Evolutionary conservation across 805 yeast genomes (phyloP), one percentile per base, ranked within the genome.

Genomic region (Candida manassasensis): DNA sequence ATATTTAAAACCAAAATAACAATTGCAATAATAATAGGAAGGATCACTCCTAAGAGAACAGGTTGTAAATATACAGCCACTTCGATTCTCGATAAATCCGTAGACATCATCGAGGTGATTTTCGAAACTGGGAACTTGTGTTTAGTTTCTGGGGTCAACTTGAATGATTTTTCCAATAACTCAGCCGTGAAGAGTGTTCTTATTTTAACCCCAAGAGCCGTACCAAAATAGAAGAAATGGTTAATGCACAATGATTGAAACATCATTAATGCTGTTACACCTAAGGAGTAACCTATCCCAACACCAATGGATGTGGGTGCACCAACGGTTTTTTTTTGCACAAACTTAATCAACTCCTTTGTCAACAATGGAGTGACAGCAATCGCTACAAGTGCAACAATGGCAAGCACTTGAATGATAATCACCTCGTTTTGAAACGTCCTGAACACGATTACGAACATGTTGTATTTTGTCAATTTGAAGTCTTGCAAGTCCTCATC

Each of bases 31-130:
- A 71, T 67, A 31, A 82, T 57, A 2, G 83, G 69, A 4, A 81
- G 61, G 0, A 87, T 86, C 48, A 83, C 70, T 13, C 76, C 63
- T 45, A 79, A 52, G 12, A 79, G 48, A 44, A 78, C 72, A 3
- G 82, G 81, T 43, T 77, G 74, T 41, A 76, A 79, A 6, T 73
- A 72, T 8, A 77, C 53, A 4, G 86, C 85, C 37, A 81, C 66
- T 53, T 84, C 93, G 17, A 86, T 69, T 48, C 94, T 75, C 13
- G 87, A 72, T 21, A 85, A 61, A 50, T 86, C 95, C 2, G 90
- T 77, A 40, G 88, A 81, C 46, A 85, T 71, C 48, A 84, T 55
- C 7, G 85, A 77, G 15, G 90, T 83, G 38, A 86, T 69, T 39
- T 71, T 74, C 34, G 88, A 79, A 15, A 75, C 68, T 1, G 93